Evolutionary conservation across 805 yeast species (phyloP).

Genomic region (Pichia manshurica): DNA sequence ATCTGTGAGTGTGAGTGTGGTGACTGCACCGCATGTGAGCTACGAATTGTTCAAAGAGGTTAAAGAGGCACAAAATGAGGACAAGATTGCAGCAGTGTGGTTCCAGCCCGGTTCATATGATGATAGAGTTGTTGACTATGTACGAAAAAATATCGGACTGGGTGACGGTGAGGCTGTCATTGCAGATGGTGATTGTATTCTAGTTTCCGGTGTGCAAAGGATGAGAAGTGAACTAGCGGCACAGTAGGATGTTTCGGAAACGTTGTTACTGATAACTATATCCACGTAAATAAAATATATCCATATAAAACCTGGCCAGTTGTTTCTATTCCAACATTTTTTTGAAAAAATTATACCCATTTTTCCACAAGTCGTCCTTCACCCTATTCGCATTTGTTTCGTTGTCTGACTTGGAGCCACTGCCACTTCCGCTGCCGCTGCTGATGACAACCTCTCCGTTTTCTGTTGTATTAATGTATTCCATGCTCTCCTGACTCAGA

Average conservation of each 20-base stretch:
- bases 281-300: slow-evolving; percentile 2
- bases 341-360: slow-evolving; percentile 36
- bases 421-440: background rate
- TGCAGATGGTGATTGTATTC: slow-evolving; percentile 58
- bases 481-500: slow-evolving; percentile 21
- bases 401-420: background rate
- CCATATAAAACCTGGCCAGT: background rate
- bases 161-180: slow-evolving; percentile 24
- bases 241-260: no score
- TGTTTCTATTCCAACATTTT: slow-evolving; percentile 27
- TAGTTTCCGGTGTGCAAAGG: slow-evolving; percentile 33
- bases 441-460: slow-evolving; percentile 23
- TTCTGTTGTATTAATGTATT: slow-evolving; percentile 18
- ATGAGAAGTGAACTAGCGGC: background rate
- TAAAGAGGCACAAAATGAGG: slow-evolving; percentile 25
- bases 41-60: slow-evolving; percentile 36
- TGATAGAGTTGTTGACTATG: slow-evolving; percentile 37
- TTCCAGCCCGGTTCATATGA: slow-evolving; percentile 80
- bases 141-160: slow-evolving; percentile 29
- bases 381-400: background rate
- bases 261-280: no score
- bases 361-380: slow-evolving; percentile 30
- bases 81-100: slow-evolving; percentile 57
- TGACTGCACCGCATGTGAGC: slow-evolving; percentile 69
- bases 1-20: slow-evolving; percentile 44